Conservation (phyloP, 2,329 filamentous ascomycete genomes). For the Phyllosticta capitalensis region DNA sequence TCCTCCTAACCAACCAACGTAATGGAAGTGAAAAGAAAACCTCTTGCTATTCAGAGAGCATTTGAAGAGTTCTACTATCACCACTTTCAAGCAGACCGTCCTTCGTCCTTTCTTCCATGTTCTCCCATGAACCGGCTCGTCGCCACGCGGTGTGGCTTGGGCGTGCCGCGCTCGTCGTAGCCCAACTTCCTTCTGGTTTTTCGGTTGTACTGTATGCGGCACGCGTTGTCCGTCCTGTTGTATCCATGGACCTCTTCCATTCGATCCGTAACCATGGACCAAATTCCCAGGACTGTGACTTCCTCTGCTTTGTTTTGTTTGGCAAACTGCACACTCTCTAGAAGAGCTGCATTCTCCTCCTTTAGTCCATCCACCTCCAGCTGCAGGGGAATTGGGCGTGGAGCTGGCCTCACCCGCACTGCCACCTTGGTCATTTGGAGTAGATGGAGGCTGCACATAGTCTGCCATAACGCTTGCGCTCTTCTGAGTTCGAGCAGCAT, state of each 20-base stretch:
- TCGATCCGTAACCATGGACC: neutral
- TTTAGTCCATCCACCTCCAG: neutral
- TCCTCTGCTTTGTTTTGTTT: neutral
- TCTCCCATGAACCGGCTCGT: too few species aligned
- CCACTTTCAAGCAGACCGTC: too few species aligned
- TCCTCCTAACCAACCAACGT: too few species aligned
- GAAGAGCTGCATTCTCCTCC: neutral
- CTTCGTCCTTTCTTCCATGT: too few species aligned
- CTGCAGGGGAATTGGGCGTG: neutral
- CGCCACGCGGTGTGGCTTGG: slow-evolving; percentile 2
- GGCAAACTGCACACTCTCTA: neutral
- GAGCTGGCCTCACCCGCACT: too few species aligned
- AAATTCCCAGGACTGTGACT: neutral
- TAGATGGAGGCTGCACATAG: neutral
- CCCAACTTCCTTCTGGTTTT: neutral
- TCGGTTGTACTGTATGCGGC: slow-evolving; percentile 6
- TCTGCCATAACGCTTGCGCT: too few species aligned
- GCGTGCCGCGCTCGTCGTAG: slow-evolving; percentile 8
- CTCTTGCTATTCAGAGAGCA: too few species aligned
- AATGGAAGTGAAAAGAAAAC: too few species aligned
- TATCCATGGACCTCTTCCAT: neutral
- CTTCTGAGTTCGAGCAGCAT: too few species aligned
- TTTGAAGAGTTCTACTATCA: too few species aligned
- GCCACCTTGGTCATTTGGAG: neutral
- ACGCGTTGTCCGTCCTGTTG: neutral